Percentiles rank a stretch among this genome's conserved stretches.
Evolutionary conservation across 2,329 filamentous ascomycete genomes (phyloP).

Genomic region (Coniochaeta ligniaria): DNA sequence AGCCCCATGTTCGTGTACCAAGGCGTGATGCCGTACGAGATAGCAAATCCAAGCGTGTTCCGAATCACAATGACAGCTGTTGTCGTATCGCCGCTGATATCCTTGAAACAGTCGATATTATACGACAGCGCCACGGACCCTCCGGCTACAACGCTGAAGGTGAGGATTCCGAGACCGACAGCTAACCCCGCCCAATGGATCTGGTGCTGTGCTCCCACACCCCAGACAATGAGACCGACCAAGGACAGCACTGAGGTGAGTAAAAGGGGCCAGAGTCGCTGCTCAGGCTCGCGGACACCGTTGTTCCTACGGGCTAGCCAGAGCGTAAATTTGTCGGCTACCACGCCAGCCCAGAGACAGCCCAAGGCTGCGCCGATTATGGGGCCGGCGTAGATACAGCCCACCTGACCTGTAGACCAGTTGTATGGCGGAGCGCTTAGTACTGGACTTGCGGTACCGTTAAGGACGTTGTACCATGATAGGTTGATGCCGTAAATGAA

Average conservation of each 20-base stretch:
- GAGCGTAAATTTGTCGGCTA: constrained; percentile 14
- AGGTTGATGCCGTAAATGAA: constrained; percentile 19
- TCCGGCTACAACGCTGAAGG: constrained; percentile 29
- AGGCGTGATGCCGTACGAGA: constrained; percentile 25
- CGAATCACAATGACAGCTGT: constrained; percentile 17
- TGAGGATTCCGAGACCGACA: constrained; percentile 31
- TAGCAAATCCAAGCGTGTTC: constrained; percentile 18
- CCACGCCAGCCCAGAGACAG: constrained; percentile 11
- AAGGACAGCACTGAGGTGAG: constrained; percentile 29
- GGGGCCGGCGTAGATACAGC: constrained; percentile 11
- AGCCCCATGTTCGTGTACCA: constrained; percentile 23
- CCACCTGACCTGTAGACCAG: constrained; percentile 12
- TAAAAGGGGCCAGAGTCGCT: constrained; percentile 16
- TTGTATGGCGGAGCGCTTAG: constrained; percentile 14
- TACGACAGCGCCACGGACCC: constrained; percentile 31
- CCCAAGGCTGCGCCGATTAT: constrained; percentile 14
- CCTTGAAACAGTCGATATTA: constrained; percentile 31
- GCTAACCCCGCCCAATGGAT: constrained; percentile 34
- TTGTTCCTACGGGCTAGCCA: constrained; percentile 30
- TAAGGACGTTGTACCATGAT: constrained; percentile 19
- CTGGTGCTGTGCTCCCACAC: constrained; percentile 33
- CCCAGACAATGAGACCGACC: constrained; percentile 37
- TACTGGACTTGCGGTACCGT: constrained; percentile 14
- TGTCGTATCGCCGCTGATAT: constrained; percentile 15
- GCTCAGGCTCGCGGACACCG: constrained; percentile 25